Base-by-base conservation (phyloP, 345 rosid species). In the Citrus sp. region DNA sequence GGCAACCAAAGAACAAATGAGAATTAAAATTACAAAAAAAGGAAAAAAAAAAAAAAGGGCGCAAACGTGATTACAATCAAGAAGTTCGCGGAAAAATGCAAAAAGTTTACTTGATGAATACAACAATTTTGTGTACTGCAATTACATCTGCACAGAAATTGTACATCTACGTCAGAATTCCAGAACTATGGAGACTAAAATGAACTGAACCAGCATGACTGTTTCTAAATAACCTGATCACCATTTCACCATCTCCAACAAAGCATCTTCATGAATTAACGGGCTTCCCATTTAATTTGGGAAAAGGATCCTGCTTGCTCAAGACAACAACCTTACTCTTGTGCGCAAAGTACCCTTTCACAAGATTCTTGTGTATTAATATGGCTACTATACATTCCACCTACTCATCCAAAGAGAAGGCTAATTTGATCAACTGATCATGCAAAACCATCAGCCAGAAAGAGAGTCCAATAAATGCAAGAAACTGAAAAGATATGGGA, bases 291-390 rank as follows among this genome's bases (percentile, higher is more conserved):
- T 88, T 89, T 70, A 88, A 82, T 81, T 87, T 92, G 55, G 98
- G 97, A 82, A 96, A 96, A 76, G 98, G 97, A 81, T 92, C 97
- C 82, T 96, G 98, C 88, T 96, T 92, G 90, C 99, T 96, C 87
- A 96, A 82, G 34, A 92, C 99, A 42, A 92, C 94, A 70, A 96
- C 97, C 83, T 94, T 92, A 84, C 97, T 96, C 84, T 96, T 96
- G 89, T 94, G 97, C 4, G 98, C 97, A 56, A 92, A 94, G 85
- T 92, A 94, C 6, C 99, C 97, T 79, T 92, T 96, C 77, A 90
- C 82, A 9, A 92, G 95, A 84, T 94, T 94, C 85, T 92, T 96
- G 94, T 91, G 82, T 77, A 96, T 94, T 77, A 92, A 76, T 30
- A 92, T 94, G 78, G 97, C 89, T 88, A 94, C 92, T 75, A 92